Evolutionary conservation across 1,139 yeast species (phyloP).

Genomic region (Eremothecium gossypii): DNA sequence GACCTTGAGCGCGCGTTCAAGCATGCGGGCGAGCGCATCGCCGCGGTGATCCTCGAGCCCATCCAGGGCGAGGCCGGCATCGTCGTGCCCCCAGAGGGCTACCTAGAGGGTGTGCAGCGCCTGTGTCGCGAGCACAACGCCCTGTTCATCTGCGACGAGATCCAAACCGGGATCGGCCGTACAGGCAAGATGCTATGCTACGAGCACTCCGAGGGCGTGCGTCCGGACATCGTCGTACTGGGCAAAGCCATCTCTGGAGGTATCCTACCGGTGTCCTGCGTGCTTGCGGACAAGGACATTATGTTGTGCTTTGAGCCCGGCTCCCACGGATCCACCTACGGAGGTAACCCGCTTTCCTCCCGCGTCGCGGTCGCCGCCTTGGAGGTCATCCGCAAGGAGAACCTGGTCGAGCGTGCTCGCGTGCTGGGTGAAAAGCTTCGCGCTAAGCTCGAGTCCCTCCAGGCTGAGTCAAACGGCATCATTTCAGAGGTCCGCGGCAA

Average conservation of each 20-base stretch:
- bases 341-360: conserved; percentile 95
- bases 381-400: conserved; percentile 81
- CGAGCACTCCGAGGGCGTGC: conserved; percentile 71
- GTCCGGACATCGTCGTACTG: conserved; percentile 77
- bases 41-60: conserved; percentile 89
- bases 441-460: conserved; percentile 53
- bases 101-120: conserved; percentile 61
- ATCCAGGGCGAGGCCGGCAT: conserved; percentile 99
- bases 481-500: conserved; percentile 88
- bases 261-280: conserved; percentile 86
- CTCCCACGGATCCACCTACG: conserved; percentile 95
- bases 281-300: conserved; percentile 75
- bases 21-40: conserved; percentile 82
- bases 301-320: conserved; percentile 92
- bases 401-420: conserved; percentile 69
- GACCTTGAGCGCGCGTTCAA: conserved; percentile 78
- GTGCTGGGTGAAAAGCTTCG: conserved; percentile 64
- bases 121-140: conserved; percentile 80
- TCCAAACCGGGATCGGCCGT: conserved; percentile 96
- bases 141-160: conserved; percentile 87
- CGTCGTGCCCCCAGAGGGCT: conserved; percentile 82
- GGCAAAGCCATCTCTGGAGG: conserved; percentile 98
- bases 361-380: conserved; percentile 92
- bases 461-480: conserved; percentile 55
- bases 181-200: conserved; percentile 90